These are phyloP conservation scores for Fraxinus dipetala DNA, from an alignment of 305 asterid genomes.

Conservation along the genomic window DNA sequence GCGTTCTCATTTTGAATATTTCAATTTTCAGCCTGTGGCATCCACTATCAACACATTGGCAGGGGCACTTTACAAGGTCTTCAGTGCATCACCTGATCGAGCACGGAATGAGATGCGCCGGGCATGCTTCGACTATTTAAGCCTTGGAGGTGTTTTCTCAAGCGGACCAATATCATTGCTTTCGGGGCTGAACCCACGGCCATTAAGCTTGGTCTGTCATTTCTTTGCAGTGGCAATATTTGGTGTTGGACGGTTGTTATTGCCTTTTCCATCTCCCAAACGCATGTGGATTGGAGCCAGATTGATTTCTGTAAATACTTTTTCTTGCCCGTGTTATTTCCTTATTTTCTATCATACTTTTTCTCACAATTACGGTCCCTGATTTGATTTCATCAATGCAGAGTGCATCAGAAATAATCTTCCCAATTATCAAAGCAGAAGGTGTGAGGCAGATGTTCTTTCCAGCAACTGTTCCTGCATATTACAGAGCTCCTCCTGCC, in stretches of 20 bases:
- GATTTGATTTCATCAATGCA: background rate
- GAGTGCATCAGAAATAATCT: slow-evolving; percentile 35
- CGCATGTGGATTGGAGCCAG: slow-evolving; percentile 27
- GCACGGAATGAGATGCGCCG: slow-evolving; percentile 34
- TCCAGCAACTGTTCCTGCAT: slow-evolving; percentile 24
- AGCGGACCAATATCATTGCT: slow-evolving; percentile 32
- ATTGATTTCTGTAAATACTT: slow-evolving; percentile 22
- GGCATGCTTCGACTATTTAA: slow-evolving; percentile 40
- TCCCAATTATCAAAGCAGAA: slow-evolving; percentile 38
- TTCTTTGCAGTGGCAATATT: slow-evolving; percentile 39
- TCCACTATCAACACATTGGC: slow-evolving; percentile 43
- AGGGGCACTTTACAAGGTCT: slow-evolving; percentile 33
- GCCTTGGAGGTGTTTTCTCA: slow-evolving; percentile 34
- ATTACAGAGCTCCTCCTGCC: slow-evolving; percentile 18
- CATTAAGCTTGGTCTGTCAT: slow-evolving; percentile 27
- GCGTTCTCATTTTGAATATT: background rate
- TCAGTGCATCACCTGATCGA: slow-evolving; percentile 30
- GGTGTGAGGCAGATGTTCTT: slow-evolving; percentile 36
- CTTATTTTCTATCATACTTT: background rate
- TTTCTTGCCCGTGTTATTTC: background rate
- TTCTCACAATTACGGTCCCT: background rate
- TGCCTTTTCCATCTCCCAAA: slow-evolving; percentile 37
- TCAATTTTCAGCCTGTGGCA: slow-evolving; percentile 36
- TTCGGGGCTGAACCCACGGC: slow-evolving; percentile 39
- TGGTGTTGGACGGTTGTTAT: slow-evolving; percentile 33